Evolutionary conservation across 2,329 filamentous ascomycete genomes (phyloP).

Genomic region (Aspergillus fumigatus): DNA sequence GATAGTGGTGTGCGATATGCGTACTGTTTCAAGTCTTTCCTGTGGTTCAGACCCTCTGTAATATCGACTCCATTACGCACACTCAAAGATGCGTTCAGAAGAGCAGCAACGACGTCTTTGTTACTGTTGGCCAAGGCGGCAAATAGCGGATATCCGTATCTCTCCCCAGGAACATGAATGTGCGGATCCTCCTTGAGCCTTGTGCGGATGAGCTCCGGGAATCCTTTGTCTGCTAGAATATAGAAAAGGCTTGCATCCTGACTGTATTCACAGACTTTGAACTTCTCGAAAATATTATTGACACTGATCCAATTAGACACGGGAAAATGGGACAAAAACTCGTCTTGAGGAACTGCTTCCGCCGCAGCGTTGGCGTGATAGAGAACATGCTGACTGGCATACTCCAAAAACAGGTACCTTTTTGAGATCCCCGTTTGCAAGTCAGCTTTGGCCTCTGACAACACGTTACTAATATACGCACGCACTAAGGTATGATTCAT

Average conservation of each 20-base stretch:
- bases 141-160: slow-evolving; percentile 13
- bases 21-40: slow-evolving; percentile 5
- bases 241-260: slow-evolving; percentile 6
- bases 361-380: slow-evolving; percentile 25
- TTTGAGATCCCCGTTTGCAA: not conserved
- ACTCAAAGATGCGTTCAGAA: slow-evolving; percentile 5
- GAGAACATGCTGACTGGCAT: slow-evolving; percentile 23
- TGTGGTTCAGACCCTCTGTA: slow-evolving; percentile 6
- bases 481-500: not conserved
- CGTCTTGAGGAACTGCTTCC: slow-evolving; percentile 11
- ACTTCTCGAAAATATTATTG: slow-evolving; percentile 31
- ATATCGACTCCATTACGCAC: slow-evolving; percentile 5
- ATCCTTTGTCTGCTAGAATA: slow-evolving; percentile 14
- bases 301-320: slow-evolving; percentile 25
- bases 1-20: slow-evolving; percentile 8
- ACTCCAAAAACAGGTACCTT: slow-evolving; percentile 37
- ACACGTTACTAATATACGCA: not conserved
- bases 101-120: slow-evolving; percentile 5
- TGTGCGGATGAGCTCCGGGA: slow-evolving; percentile 7
- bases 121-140: slow-evolving; percentile 12
- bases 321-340: slow-evolving; percentile 24
- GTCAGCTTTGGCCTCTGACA: not conserved
- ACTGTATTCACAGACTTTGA: slow-evolving; percentile 24
- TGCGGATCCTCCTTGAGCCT: not conserved
- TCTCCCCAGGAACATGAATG: slow-evolving; percentile 4